Percentiles rank a stretch among this genome's conserved stretches.
Conservation (phyloP, 2,329 filamentous ascomycete genomes). For the Apiospora marii region DNA sequence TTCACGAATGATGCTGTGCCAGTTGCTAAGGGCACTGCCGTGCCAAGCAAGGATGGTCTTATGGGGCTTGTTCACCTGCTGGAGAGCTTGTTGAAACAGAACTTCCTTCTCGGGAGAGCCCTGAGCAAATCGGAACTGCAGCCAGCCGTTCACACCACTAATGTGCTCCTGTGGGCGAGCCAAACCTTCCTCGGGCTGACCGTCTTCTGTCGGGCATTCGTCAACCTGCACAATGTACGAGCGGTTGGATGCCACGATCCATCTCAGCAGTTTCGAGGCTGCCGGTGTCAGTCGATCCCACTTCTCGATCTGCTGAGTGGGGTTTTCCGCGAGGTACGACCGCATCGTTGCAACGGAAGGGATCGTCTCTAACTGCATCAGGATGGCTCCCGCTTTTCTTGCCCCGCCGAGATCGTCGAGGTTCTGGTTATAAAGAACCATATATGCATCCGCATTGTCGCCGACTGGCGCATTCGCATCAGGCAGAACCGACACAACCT, state of each 20-base stretch:
- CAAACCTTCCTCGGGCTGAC: conserved; percentile 25
- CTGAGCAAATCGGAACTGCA: conserved; percentile 89
- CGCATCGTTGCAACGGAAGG: conserved; percentile 69
- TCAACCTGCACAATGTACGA: conserved; percentile 85
- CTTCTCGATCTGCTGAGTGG: conserved; percentile 50
- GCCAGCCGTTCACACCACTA: conserved; percentile 69
- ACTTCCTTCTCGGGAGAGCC: conserved; percentile 88
- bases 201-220: conserved; percentile 39
- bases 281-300: conserved; percentile 68
- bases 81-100: conserved; percentile 72
- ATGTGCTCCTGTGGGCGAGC: conserved; percentile 58
- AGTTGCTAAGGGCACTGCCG: conserved; percentile 78
- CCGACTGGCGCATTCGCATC: neutral
- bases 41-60: conserved; percentile 85
- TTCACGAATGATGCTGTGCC: conserved; percentile 88
- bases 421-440: conserved; percentile 59
- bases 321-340: conserved; percentile 51
- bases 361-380: conserved; percentile 62
- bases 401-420: conserved; percentile 60
- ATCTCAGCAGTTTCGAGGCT: conserved; percentile 74
- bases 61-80: conserved; percentile 47
- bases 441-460: conserved; percentile 24
- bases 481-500: conserved; percentile 30
- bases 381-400: conserved; percentile 59
- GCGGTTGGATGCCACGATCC: conserved; percentile 90